A percentile compares a stretch with the other conserved stretches of the same genome.
Evolutionary conservation across 257 asterid genomes (phyloP).

Genomic region (Salvia rosmarinus): DNA sequence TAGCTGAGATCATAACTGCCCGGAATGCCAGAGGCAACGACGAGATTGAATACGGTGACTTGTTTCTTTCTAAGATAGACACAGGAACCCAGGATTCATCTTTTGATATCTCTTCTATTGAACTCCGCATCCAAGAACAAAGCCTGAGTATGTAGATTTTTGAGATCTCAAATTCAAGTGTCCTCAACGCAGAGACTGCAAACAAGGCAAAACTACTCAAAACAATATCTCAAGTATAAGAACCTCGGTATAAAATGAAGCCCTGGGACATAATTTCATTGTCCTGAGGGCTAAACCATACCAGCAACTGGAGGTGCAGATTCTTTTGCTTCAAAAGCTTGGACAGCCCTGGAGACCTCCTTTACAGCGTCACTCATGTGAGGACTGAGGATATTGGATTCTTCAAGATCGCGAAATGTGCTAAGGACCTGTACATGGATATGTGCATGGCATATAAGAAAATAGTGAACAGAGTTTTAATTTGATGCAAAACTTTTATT

Average conservation of each 20-base stretch:
- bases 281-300: constrained; percentile 40
- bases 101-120: constrained; percentile 84
- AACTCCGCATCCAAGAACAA: constrained; percentile 94
- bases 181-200: constrained; percentile 76
- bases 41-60: constrained; percentile 89
- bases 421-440: constrained; percentile 64
- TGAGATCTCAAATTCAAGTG: constrained; percentile 82
- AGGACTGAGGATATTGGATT: constrained; percentile 77
- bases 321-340: constrained; percentile 85
- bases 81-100: constrained; percentile 92
- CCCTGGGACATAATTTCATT: not conserved
- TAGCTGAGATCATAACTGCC: constrained; percentile 70
- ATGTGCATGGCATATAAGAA: constrained; percentile 19
- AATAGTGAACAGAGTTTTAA: constrained; percentile 3
- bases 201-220: constrained; percentile 32
- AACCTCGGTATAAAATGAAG: constrained; percentile 22
- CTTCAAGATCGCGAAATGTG: constrained; percentile 84
- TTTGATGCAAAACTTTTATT: not conserved
- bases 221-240: constrained; percentile 33
- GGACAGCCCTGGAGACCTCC: constrained; percentile 80
- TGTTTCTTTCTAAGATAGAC: constrained; percentile 89
- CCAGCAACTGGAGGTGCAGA: constrained; percentile 93
- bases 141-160: constrained; percentile 81
- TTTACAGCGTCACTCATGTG: constrained; percentile 76
- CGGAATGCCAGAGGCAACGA: constrained; percentile 89